Evolutionary conservation across 768 basidiomycete genomes (phyloP).

Genomic region (Coprinopsis cinerea): DNA sequence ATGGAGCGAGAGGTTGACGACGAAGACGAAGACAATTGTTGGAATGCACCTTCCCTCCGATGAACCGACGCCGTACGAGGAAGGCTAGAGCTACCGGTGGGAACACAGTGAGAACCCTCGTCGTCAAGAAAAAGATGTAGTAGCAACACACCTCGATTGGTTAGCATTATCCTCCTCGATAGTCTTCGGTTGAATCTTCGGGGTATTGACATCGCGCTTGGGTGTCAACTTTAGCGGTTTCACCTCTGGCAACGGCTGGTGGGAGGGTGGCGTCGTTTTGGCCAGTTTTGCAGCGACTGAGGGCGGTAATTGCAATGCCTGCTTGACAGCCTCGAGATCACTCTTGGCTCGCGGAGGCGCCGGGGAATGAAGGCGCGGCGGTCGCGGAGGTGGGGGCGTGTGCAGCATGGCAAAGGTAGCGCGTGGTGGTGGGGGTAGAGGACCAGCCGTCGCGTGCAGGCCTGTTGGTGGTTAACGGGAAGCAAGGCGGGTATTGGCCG

Average conservation of each 20-base stretch:
- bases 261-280: conserved; percentile 17
- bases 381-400: conserved; percentile 51
- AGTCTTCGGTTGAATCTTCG: background rate
- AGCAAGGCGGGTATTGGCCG: background rate
- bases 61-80: conserved; percentile 20
- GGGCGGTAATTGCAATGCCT: conserved; percentile 52
- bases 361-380: conserved; percentile 58
- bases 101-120: background rate
- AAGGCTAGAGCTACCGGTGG: background rate
- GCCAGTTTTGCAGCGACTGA: conserved; percentile 46
- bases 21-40: conserved; percentile 1
- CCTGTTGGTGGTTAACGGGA: conserved; percentile 22
- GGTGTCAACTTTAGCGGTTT: background rate
- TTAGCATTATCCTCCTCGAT: background rate
- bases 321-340: conserved; percentile 54
- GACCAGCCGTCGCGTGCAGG: conserved; percentile 65
- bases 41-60: conserved; percentile 15
- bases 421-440: conserved; percentile 65
- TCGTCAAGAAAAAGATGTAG: background rate
- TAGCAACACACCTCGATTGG: background rate
- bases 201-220: background rate
- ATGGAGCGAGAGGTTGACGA: background rate
- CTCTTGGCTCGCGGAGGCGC: conserved; percentile 30
- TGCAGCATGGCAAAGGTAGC: conserved; percentile 43
- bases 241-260: conserved; percentile 1